Percentiles rank a stretch among this genome's conserved stretches.
Evolutionary conservation across 495 filamentous ascomycete genomes (phyloP).

Genomic region (Lasiosphaeriaceae sp.): DNA sequence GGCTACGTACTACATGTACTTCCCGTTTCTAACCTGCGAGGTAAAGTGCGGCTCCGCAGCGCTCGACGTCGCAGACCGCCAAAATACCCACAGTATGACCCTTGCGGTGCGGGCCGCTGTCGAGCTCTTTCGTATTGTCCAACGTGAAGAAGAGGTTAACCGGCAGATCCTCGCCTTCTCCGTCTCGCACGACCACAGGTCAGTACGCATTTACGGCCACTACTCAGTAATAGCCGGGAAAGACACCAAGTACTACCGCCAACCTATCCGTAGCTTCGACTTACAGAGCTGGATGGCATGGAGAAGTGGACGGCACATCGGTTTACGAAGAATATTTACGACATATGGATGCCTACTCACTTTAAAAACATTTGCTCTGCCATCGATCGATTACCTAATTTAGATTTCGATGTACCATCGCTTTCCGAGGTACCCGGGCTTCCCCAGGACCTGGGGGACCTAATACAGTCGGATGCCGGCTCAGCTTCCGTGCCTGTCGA

Average conservation of each 20-base stretch:
- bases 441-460: neutral
- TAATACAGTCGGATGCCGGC: neutral
- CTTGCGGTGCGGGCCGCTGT: constrained; percentile 34
- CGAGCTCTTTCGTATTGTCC: constrained; percentile 30
- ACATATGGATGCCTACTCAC: constrained; percentile 38
- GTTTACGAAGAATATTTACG: constrained; percentile 37
- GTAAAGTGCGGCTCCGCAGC: constrained; percentile 33
- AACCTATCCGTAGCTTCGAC: neutral
- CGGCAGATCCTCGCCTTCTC: constrained; percentile 43
- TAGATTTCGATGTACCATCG: constrained; percentile 27
- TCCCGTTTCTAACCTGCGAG: constrained; percentile 18
- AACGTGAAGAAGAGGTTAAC: constrained; percentile 36
- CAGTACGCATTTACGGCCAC: constrained; percentile 35
- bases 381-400: constrained; percentile 34
- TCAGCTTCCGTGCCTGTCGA: neutral
- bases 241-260: constrained; percentile 7
- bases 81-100: constrained; percentile 30
- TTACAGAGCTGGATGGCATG: constrained; percentile 2
- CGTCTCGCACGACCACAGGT: constrained; percentile 39
- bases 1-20: constrained; percentile 27
- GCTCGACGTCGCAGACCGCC: constrained; percentile 18
- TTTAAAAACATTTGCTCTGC: constrained; percentile 39
- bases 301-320: constrained; percentile 21
- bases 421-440: constrained; percentile 6
- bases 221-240: constrained; percentile 21